Percentiles rank a stretch among this genome's conserved stretches.
phyloP scores from a whole-genome alignment of 2,329 filamentous ascomycete genomes.

The Botrytis galanthina region DNA sequence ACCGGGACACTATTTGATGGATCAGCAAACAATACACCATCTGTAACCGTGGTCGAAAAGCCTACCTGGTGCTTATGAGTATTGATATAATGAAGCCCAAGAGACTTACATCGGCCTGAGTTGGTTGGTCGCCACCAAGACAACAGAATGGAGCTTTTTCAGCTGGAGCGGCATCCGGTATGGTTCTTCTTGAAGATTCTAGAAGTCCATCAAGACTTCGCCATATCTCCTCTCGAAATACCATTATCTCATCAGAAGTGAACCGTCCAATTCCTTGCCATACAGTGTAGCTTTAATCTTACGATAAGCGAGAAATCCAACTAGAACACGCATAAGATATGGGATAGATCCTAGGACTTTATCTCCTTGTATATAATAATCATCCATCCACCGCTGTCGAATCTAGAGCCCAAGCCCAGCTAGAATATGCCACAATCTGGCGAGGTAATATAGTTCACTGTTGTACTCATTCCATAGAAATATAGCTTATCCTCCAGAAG shows the following conservation, averaged over 20 bases:
- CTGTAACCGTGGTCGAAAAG: conserved; percentile 26
- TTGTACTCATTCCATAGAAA: conserved; percentile 49
- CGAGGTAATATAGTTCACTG: not conserved
- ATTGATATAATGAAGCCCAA: conserved; percentile 57
- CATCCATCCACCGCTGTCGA: conserved; percentile 57
- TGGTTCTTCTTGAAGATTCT: conserved; percentile 34
- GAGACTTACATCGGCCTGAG: conserved; percentile 55
- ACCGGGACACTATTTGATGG: conserved; percentile 45
- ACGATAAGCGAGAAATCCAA: conserved; percentile 52
- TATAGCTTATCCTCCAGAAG: conserved; percentile 60
- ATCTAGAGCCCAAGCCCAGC: conserved; percentile 34
- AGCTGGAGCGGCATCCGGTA: not conserved
- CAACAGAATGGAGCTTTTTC: conserved; percentile 52
- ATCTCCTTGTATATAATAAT: conserved; percentile 58
- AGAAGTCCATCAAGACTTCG: conserved; percentile 48
- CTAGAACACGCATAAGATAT: conserved; percentile 49
- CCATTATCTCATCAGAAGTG: conserved; percentile 48
- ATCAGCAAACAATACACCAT: not conserved
- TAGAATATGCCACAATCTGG: not conserved
- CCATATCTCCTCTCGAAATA: conserved; percentile 53
- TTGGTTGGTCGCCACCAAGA: conserved; percentile 51
- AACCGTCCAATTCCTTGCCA: conserved; percentile 55
- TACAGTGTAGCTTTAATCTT: conserved; percentile 46
- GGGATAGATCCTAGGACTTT: conserved; percentile 49
- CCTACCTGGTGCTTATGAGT: conserved; percentile 54